These are phyloP conservation scores for Fraxinus baroniana DNA, from an alignment of 305 asterid genomes.

Conservation along the genomic window DNA sequence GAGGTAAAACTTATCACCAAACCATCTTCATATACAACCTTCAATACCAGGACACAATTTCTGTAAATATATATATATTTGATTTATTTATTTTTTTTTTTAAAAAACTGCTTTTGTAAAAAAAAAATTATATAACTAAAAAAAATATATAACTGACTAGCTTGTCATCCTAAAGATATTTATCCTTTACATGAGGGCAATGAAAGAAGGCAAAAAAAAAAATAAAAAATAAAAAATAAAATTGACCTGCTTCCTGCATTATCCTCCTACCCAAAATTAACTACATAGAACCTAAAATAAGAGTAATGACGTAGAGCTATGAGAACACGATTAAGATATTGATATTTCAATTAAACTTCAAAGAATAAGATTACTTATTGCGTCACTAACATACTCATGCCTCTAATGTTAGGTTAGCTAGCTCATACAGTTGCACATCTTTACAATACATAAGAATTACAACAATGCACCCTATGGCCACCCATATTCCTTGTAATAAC, in stretches of 20 bases:
- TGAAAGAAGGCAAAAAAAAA: neutral
- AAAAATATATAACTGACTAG: neutral
- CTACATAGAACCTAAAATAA: neutral
- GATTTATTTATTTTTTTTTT: too few species aligned
- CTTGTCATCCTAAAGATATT: neutral
- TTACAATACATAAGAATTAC: neutral
- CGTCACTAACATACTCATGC: neutral
- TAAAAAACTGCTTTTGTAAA: neutral
- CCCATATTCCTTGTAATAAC: neutral
- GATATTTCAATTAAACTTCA: neutral
- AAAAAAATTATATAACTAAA: too few species aligned
- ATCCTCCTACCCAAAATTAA: neutral
- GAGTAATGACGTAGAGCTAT: neutral
- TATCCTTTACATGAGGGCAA: neutral
- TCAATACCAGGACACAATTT: neutral
- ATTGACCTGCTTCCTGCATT: neutral
- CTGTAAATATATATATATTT: too few species aligned
- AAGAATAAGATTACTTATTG: neutral
- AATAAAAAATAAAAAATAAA: too few species aligned
- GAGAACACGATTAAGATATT: neutral
- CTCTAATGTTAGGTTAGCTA: neutral
- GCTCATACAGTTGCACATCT: neutral
- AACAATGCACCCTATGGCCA: neutral
- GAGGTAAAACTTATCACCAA: neutral
- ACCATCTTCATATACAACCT: neutral